Conservation (phyloP, 1,284 basidiomycete species). For the Cystobasidium sp. region DNA sequence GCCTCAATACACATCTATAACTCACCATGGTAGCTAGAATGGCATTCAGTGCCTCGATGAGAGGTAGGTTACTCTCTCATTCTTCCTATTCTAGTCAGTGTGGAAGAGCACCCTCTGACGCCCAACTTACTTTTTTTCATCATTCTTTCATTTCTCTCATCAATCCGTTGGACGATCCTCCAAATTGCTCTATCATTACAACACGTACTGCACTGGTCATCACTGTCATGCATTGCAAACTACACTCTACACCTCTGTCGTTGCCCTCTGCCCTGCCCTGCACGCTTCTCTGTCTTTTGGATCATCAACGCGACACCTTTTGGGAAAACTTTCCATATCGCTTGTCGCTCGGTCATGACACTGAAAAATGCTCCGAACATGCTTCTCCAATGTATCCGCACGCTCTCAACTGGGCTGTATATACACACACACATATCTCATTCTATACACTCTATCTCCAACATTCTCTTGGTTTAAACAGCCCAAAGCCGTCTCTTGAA, state of each 20-base stretch:
- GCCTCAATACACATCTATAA: background rate
- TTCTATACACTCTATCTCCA: no score
- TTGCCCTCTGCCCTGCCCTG: no score
- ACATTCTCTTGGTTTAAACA: no score
- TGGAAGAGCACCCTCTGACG: background rate
- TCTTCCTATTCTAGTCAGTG: background rate
- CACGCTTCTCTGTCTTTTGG: no score
- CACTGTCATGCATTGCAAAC: no score
- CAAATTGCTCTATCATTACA: background rate
- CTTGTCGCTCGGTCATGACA: no score
- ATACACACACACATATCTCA: no score
- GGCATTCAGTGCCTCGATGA: constrained; percentile 1
- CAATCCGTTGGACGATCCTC: background rate
- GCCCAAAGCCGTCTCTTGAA: background rate
- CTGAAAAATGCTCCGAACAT: background rate
- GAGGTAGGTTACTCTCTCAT: background rate
- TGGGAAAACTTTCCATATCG: no score
- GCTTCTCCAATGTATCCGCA: background rate
- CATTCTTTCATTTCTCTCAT: constrained; percentile 1
- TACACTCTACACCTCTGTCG: no score
- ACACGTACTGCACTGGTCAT: background rate
- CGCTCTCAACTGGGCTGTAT: background rate
- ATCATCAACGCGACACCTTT: no score
- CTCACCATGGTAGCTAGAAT: constrained; percentile 11
- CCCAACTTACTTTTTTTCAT: background rate